A percentile compares a stretch with the other conserved stretches of the same genome.
phyloP scores from a whole-genome alignment of 345 rosid species.

The Hibiscus mutabilis region DNA sequence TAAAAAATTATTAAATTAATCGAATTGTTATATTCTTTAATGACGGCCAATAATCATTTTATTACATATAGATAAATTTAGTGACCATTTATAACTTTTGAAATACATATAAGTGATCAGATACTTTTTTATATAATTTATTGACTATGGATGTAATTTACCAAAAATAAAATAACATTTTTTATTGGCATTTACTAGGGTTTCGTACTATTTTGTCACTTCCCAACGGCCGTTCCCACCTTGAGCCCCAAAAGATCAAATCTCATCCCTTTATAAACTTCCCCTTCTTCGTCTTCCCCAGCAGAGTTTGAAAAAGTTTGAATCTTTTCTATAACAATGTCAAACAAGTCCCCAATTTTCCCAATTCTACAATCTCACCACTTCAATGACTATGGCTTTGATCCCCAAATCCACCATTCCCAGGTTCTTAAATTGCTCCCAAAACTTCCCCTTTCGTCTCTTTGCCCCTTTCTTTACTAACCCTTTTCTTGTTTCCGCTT shows the following conservation, averaged over 20 bases:
- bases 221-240: conserved; percentile 25
- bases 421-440: conserved; percentile 39
- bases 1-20: too few species aligned
- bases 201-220: not conserved
- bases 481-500: not conserved
- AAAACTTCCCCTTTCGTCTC: not conserved
- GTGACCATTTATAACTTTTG: too few species aligned
- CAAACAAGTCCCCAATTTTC: conserved; percentile 57
- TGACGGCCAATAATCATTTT: too few species aligned
- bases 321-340: conserved; percentile 22
- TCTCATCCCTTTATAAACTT: not conserved
- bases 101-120: too few species aligned
- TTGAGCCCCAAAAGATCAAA: conserved; percentile 23
- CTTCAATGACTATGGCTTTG: conserved; percentile 87
- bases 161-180: too few species aligned
- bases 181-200: conserved; percentile 21
- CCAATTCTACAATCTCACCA: conserved; percentile 63
- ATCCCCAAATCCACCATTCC: conserved; percentile 64
- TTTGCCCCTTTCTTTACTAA: not conserved
- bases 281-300: not conserved
- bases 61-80: too few species aligned
- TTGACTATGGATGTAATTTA: too few species aligned
- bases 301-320: not conserved
- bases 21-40: too few species aligned
- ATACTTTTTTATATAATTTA: too few species aligned